Evolutionary conservation across 2,329 filamentous ascomycete genomes (phyloP), one percentile per base, ranked within the genome.

Genomic region (Apiospora pterosperma): DNA sequence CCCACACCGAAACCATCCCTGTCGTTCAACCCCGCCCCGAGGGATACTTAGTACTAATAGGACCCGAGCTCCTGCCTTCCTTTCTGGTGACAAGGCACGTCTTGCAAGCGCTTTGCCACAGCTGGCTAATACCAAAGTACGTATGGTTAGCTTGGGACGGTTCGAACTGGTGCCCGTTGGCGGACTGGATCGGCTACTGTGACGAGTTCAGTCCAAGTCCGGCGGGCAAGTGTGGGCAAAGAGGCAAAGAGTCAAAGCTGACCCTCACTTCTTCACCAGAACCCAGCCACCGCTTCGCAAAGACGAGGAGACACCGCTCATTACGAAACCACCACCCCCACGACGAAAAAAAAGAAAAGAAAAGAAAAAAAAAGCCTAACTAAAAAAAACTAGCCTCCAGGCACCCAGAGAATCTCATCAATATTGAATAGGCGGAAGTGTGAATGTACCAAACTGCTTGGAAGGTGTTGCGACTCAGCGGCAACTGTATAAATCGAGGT

Each of bases 91-190:
- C 48, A 34, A 55, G 48, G 48, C 28, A 55, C 48, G 34, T 55
- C 48, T 55, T 55, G 48, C 48, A 55, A 55, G 48, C 48, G 48
- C 48, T 28, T 55, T 34, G 48, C 48, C 48, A 55, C 48, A 19
- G 28, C 28, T 55, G 25, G 48, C 48, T 55, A 55, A n/a, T 19
- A n/a, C 11, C 48, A 55, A 55, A 55, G 48, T 11, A 34, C 14
- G 48, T 55, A n/a, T 16, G 48, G 28, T 19, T 55, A 55, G 48
- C 16, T 55, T 34, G 48, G 6, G 48, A 55, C 48, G 48, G 48
- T 34, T 55, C 48, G 48, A 55, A 34, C 48, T 55, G 48, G 48
- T 55, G 48, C 48, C 48, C 48, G 48, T 55, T 55, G 48, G 48
- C 48, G 34, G 48, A 28, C 34, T 34, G 48, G 48, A 34, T 12